Evolutionary conservation across 1,284 basidiomycete genomes (phyloP).

Genomic region (Schizophyllum amplum): DNA sequence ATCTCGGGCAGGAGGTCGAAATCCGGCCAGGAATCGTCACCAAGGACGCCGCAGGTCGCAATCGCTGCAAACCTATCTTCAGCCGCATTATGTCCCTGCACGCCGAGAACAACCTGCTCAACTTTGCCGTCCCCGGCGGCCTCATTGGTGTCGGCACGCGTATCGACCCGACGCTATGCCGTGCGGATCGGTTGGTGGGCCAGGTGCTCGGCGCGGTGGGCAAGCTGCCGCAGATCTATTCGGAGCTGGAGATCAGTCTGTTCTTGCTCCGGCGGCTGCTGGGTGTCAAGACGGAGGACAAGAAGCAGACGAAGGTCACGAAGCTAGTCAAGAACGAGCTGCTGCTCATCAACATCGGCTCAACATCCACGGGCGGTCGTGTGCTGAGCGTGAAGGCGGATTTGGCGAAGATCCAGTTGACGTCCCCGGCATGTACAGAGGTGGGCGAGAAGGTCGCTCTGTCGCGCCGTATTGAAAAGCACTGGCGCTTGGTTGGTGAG

Average conservation of each 20-base stretch:
- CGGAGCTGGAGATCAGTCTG: conserved; percentile 84
- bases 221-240: conserved; percentile 75
- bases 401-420: conserved; percentile 87
- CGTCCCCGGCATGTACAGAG: conserved; percentile 89
- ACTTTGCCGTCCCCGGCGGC: conserved; percentile 96
- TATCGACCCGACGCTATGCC: conserved; percentile 94
- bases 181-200: conserved; percentile 94
- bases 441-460: conserved; percentile 94
- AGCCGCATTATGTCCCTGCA: conserved; percentile 86
- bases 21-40: conserved; percentile 97
- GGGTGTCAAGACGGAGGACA: conserved; percentile 98
- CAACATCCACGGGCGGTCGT: conserved; percentile 89
- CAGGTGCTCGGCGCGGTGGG: conserved; percentile 95
- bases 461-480: conserved; percentile 91
- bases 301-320: conserved; percentile 94
- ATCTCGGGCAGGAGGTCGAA: conserved; percentile 91
- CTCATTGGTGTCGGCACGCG: conserved; percentile 97
- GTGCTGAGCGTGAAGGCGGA: conserved; percentile 90
- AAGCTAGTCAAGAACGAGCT: conserved; percentile 94
- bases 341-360: conserved; percentile 90
- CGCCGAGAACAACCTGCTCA: conserved; percentile 91
- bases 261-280: conserved; percentile 91
- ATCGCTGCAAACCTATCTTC: conserved; percentile 91
- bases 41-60: conserved; percentile 87
- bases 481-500: conserved; percentile 87